Evolutionary conservation across 257 asterid species (phyloP).

Genomic region (Datura wrightii): DNA sequence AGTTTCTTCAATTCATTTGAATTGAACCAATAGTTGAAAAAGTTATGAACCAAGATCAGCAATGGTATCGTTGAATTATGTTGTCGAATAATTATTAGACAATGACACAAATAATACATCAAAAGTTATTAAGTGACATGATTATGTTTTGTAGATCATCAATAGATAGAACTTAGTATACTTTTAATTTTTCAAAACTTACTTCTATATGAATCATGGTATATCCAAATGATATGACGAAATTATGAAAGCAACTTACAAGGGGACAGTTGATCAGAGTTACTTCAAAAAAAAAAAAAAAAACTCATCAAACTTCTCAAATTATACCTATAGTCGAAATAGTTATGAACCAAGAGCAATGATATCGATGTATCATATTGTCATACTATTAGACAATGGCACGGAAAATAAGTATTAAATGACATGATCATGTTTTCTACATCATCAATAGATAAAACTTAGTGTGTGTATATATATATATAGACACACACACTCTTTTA

Average conservation of each 20-base stretch:
- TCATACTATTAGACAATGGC: background rate
- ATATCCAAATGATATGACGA: background rate
- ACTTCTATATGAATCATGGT: background rate
- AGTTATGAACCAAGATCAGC: background rate
- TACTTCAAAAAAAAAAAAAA: background rate
- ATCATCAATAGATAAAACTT: background rate
- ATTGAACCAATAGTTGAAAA: background rate
- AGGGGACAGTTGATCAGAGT: background rate
- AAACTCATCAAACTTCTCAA: background rate
- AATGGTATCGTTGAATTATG: background rate
- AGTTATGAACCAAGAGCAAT: background rate
- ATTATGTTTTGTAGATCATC: background rate
- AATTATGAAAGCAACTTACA: background rate
- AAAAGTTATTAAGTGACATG: background rate
- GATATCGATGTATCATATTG: background rate
- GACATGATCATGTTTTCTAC: background rate
- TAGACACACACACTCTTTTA: too few relatives aligned
- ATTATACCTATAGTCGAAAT: background rate
- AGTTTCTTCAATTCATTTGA: background rate
- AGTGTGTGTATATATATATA: too few relatives aligned
- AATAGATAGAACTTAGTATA: background rate
- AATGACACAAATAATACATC: background rate
- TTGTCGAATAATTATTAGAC: background rate
- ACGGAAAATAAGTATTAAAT: background rate
- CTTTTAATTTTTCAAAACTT: background rate